Evolutionary conservation across 495 filamentous ascomycete species (phyloP), one percentile per base, ranked within the genome.

Genomic region (Mycothermus thermophilus): DNA sequence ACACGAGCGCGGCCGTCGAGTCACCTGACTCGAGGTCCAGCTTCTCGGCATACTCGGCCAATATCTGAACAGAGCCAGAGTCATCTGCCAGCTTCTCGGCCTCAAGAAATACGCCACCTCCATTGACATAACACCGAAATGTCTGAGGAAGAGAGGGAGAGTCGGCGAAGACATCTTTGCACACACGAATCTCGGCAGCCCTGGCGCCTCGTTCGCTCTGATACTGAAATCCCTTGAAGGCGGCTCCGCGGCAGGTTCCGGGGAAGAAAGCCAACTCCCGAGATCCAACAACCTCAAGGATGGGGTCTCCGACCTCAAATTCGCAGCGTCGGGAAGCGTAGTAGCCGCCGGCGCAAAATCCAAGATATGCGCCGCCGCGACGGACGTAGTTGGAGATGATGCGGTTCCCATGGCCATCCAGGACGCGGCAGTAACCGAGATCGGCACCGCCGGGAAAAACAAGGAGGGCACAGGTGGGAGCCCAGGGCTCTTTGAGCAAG

Each of bases 361-460:
- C 92, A 14, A 96, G 66, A 51, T 88, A 97, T 2, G 63, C 58
- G 4, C 90, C 90, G 8, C 90, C 90, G n/a, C 72, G 60, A 34
- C 79, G 78, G 29, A 97, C 83, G 52, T 79, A 97, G 40, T 86
- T 77, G 12, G 64, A 61, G 52, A 97, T 95, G 35, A 65, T 69
- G 24, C 79, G 67, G 52, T 95, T 97, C 10, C 90, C 90, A 37
- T 74, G 62, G 21, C 90, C 90, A 55, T 96, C 90, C 27, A 97
- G 69, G 8, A 71, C 76, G 4, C 81, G 75, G 49, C 86, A 93
- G 58, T 95, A 97, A 20, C 79, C 83, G 27, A 93, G 66, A 48
- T 97, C 90, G 12, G 84, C 90, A n/a, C 90, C 90, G 11, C 92
- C 92, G 8, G 90, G 90, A 33, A 97, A 73, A 4, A 97, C 86